phyloP scores from a whole-genome alignment of 805 yeast species.

The Saccharomycopsis amapae region DNA sequence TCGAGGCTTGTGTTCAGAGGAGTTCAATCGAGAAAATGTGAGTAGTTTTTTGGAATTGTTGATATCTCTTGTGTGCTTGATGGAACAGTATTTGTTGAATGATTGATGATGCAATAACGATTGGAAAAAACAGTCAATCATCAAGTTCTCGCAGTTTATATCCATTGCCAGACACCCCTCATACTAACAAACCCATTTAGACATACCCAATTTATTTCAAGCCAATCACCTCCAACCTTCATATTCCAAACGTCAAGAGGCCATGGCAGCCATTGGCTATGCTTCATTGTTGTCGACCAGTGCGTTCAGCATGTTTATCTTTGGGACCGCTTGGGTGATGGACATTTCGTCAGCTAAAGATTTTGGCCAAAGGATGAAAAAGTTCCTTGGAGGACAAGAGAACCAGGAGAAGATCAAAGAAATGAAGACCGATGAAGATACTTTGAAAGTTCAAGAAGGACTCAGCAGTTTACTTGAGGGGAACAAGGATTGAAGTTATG shows the following conservation, averaged over 20 bases:
- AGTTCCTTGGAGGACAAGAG: slow-evolving; percentile 59
- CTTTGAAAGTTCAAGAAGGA: slow-evolving; percentile 47
- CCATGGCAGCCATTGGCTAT: slow-evolving; percentile 74
- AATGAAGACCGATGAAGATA: slow-evolving; percentile 52
- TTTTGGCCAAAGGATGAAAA: slow-evolving; percentile 63
- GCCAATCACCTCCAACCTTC: slow-evolving; percentile 83
- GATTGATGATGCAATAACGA: no score
- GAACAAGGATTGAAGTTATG: no score
- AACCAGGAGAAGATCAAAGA: slow-evolving; percentile 40
- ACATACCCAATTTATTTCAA: slow-evolving; percentile 68
- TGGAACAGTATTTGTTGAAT: no score
- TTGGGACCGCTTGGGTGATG: slow-evolving; percentile 74
- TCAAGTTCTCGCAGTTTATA: no score
- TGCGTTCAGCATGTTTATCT: slow-evolving; percentile 60
- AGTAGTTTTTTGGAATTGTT: no score
- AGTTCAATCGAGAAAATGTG: slow-evolving; percentile 61
- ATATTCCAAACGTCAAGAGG: slow-evolving; percentile 76
- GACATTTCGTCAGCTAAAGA: slow-evolving; percentile 66
- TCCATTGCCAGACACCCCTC: neutral
- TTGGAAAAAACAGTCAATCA: no score
- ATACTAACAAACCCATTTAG: slow-evolving; percentile 23
- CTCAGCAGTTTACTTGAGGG: slow-evolving; percentile 42
- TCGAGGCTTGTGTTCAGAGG: slow-evolving; percentile 72
- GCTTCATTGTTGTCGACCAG: slow-evolving; percentile 72
- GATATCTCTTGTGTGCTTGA: no score